Percentiles rank a stretch among this genome's conserved stretches.
These are phyloP conservation scores for Tetradesmus lagerheimii DNA, from an alignment of 139 green algal species.

Conservation along the genomic window DNA sequence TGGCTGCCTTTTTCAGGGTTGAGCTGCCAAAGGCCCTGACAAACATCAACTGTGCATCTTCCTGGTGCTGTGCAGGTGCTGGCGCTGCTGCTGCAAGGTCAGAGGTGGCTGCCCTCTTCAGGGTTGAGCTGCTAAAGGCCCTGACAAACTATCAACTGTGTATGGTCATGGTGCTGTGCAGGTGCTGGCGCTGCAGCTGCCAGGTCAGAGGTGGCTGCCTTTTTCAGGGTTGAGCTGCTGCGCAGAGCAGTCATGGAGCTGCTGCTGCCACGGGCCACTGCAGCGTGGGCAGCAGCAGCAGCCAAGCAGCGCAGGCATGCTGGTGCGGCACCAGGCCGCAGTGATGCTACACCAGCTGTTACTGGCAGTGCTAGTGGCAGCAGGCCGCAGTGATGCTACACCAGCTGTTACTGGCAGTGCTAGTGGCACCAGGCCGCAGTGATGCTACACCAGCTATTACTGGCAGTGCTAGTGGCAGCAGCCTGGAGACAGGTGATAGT, in stretches of 20 bases:
- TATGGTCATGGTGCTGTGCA: constrained; percentile 7
- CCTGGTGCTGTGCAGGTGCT: constrained; percentile 46
- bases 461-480: too few relatives aligned
- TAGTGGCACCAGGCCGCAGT: too few relatives aligned
- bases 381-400: too few relatives aligned
- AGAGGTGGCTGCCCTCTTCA: constrained; percentile 33
- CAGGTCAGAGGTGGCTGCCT: constrained; percentile 3
- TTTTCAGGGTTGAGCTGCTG: constrained; percentile 30
- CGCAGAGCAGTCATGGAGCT: constrained; percentile 1
- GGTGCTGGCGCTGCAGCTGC: constrained; percentile 42
- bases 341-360: too few relatives aligned
- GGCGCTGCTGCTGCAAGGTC: constrained; percentile 24
- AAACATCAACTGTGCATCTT: background rate
- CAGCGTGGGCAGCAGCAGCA: background rate
- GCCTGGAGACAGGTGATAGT: too few relatives aligned
- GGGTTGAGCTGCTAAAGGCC: constrained; percentile 22
- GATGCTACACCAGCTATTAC: too few relatives aligned
- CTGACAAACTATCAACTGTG: background rate
- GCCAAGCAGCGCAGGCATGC: background rate
- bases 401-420: too few relatives aligned
- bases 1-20: constrained; percentile 18
- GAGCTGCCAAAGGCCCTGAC: background rate
- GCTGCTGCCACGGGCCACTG: background rate
- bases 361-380: too few relatives aligned
- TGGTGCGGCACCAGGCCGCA: too few relatives aligned